Evolutionary conservation across 1,139 yeast species (phyloP), one percentile per base, ranked within the genome.

Genomic region (Saccharomyces hybrid): DNA sequence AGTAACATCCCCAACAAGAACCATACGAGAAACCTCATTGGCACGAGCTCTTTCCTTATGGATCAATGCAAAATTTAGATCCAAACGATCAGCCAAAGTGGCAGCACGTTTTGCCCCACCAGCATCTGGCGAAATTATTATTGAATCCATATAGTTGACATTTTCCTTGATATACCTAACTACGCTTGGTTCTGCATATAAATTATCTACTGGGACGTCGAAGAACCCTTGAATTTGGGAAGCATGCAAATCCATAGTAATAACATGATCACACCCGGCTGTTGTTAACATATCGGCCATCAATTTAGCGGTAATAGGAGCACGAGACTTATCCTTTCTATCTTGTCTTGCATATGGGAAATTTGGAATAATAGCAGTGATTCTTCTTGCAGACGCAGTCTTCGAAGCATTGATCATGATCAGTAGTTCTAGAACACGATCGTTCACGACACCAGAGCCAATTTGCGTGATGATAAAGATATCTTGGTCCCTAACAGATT

Each of bases 81-180:
- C 98, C 60, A 93, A 78, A 60, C 90, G 80, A 71, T 93, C 98
- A 51, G 98, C 98, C 62, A 93, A 78, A 7, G 93, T 88, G 1
- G 99, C 98, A 9, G 96, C 99, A 68, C 99, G 82, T 73, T 93
- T 93, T 57, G 99, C 99, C 56, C 99, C 99, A 66, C 99, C 99
- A 3, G 99, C 99, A 75, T 93, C 99, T 2, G 99, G 99, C 1
- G 97, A 89, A 25, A 90, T 89, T 57, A 93, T 86, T 56, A 91
- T 89, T 41, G 95, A 83, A 59, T 89, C 84, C 47, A 80, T 76
- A 66, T 78, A 83, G 58, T 80, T 78, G 56, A 87, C 79, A 61
- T 84, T 79, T 64, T 88, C 96, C 60, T 82, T 82, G 59, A 93
- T 89, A 69, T 89, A 91, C 67, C 93, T 79, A 57, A 91, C 88